Base-by-base conservation (phyloP, 2,329 filamentous ascomycete genomes). In the Claviceps purpurea region DNA sequence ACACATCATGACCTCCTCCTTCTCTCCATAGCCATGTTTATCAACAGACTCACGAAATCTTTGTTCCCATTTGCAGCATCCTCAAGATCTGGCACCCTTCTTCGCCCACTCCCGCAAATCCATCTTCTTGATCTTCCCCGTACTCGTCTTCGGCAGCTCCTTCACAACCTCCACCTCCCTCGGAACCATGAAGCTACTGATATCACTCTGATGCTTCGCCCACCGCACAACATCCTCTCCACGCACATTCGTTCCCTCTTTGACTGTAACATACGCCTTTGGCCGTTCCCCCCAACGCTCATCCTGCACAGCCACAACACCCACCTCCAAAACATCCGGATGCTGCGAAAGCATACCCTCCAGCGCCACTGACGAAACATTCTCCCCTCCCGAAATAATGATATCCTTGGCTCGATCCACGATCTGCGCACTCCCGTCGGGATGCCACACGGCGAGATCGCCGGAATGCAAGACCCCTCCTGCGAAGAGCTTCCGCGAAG, bases 111-210 rank as follows among this genome's bases (percentile, higher is more conserved):
- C 85, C 55, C 93, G 74, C 52, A 98, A 68, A 6, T 95, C 80
- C 62, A 95, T 97, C 80, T 98, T 98, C 77, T 89, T 84, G 55
- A 97, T 77, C 76, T 98, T 98, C 3, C 93, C 93, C 0, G 93
- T 98, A 67, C 86, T 93, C 30, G 93, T 98, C 78, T 98, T 98
- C 10, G 93, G 93, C 57, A 98, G 73, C 67, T 96, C 90, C 5
- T 72, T 59, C n/a, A 98, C 80, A 44, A 97, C 73, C 66, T 95
- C 87, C 1, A 84, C 78, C 63, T 84, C 81, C 42, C 76, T 67
- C 26, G 81, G 81, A 14, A 85, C 83, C 93, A 97, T 97, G 64
- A 96, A 98, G 57, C 82, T 82, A 69, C 86, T 90, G 59, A 98
- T 95, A 30, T 75, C 75, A 63, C 85, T 87, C 60, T 86, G 78